These are phyloP conservation scores for Salvia hispanica DNA, from an alignment of 257 asterid species.

Conservation along the genomic window DNA sequence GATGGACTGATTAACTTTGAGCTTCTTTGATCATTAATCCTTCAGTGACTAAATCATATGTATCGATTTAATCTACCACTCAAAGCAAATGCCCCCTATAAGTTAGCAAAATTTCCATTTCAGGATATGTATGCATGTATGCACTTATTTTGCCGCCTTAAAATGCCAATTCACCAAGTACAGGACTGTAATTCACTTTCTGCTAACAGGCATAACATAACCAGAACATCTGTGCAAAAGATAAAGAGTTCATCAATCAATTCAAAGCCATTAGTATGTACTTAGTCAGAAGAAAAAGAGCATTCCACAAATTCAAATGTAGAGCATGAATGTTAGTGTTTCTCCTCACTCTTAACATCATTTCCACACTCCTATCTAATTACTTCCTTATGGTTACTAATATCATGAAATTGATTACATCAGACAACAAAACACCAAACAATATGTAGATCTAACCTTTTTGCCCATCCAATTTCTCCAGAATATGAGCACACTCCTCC, in stretches of 20 bases:
- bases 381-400: background rate
- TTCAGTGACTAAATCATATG: no score
- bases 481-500: slow-evolving; percentile 48
- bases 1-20: no score
- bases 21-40: no score
- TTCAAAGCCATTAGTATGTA: background rate
- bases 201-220: background rate
- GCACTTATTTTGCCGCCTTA: slow-evolving; percentile 2
- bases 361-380: background rate
- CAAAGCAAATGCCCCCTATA: no score
- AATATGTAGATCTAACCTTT: slow-evolving; percentile 40
- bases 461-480: slow-evolving; percentile 44
- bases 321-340: background rate
- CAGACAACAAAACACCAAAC: background rate
- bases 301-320: background rate
- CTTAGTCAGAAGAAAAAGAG: background rate
- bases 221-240: background rate
- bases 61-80: no score
- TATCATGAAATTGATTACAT: background rate
- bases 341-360: background rate
- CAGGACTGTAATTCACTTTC: slow-evolving; percentile 10
- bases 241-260: background rate
- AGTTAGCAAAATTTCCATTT: background rate
- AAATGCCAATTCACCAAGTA: slow-evolving; percentile 17
- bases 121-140: background rate